Evolutionary conservation across 2,329 filamentous ascomycete species (phyloP).

Genomic region (Cladosporium sp.): DNA sequence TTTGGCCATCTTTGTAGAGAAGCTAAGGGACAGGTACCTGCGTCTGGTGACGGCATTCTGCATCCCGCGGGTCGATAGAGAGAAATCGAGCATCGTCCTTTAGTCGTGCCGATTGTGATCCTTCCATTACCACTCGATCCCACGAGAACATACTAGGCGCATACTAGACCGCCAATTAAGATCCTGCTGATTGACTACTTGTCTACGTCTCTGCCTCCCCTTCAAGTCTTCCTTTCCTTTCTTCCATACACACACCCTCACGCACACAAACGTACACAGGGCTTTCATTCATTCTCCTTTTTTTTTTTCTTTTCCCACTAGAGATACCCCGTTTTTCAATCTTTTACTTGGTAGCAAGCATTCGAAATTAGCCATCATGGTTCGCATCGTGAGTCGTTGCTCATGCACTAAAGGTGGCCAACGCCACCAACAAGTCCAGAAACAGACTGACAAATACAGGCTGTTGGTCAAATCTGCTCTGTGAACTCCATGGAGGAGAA

Average conservation of each 20-base stretch:
- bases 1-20: too few species aligned
- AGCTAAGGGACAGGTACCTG: not conserved
- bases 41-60: slow-evolving; percentile 6
- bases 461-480: slow-evolving; percentile 86
- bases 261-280: not conserved
- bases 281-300: not conserved
- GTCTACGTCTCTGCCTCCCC: not conserved
- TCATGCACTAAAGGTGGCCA: not conserved
- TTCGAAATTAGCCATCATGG: not conserved
- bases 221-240: not conserved
- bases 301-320: too few species aligned
- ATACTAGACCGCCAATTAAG: not conserved
- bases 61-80: not conserved
- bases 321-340: not conserved
- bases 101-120: not conserved
- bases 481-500: slow-evolving; percentile 77
- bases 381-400: slow-evolving; percentile 9
- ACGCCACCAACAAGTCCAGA: not conserved
- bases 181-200: not conserved
- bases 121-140: slow-evolving; percentile 5
- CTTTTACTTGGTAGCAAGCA: not conserved
- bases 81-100: slow-evolving; percentile 1
- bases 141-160: not conserved
- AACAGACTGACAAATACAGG: slow-evolving; percentile 51
- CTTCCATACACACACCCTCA: not conserved